Conservation (phyloP, 306 rosid genomes). For the Lupinus albus region DNA sequence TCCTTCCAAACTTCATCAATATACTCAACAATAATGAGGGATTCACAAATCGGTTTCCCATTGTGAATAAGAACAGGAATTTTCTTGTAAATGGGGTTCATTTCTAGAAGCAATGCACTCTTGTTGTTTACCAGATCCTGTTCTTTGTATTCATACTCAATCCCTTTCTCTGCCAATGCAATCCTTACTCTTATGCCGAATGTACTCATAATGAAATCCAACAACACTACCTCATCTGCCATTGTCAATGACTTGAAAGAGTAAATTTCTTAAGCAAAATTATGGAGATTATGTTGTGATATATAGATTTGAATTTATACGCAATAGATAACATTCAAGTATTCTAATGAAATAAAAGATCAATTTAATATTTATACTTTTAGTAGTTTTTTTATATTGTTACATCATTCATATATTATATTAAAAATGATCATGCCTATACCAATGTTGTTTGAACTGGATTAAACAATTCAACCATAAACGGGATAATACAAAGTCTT, state of each 20-base stretch:
- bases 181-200: not conserved
- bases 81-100: constrained; percentile 38
- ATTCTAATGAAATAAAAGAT: too few relatives aligned
- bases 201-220: not conserved
- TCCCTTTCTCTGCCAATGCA: constrained; percentile 4
- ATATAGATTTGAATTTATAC: too few relatives aligned
- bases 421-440: too few relatives aligned
- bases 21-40: constrained; percentile 33
- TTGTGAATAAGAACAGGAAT: constrained; percentile 43
- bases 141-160: not conserved
- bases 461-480: too few relatives aligned
- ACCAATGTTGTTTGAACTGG: too few relatives aligned
- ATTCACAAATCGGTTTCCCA: constrained; percentile 42
- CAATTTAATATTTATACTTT: too few relatives aligned
- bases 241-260: not conserved
- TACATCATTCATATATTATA: too few relatives aligned
- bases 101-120: not conserved
- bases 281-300: not conserved
- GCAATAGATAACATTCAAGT: not conserved
- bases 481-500: too few relatives aligned
- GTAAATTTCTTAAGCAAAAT: not conserved
- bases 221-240: constrained; percentile 12
- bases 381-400: too few relatives aligned
- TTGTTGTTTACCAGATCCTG: not conserved
- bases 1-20: constrained; percentile 44